Base-by-base conservation (phyloP, 75 land plant species). In the Selaginella tamariscina region DNA sequence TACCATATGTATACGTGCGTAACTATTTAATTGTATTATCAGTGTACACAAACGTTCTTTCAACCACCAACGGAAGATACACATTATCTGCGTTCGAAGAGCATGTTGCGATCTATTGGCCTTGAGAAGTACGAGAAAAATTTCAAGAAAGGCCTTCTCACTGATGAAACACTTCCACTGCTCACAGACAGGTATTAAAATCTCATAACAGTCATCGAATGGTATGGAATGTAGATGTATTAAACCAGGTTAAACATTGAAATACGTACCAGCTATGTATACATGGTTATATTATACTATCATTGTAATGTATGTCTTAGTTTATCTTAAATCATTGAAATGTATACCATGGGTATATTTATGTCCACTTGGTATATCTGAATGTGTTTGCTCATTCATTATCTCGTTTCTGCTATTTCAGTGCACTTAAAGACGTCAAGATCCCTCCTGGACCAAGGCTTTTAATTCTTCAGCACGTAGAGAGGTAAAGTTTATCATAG, bases 381-480 rank as follows among this genome's bases (percentile, higher is more conserved):
- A n/a, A n/a, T n/a, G n/a, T n/a, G n/a, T n/a, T n/a, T n/a, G n/a
- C n/a, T n/a, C n/a, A n/a, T n/a, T n/a, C n/a, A n/a, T n/a, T 39
- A 39, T 39, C 49, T 62, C 49, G 28, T 30, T 60, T 2, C 5
- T 27, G 49, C 68, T 24, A n/a, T 44, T 81, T 32, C 86, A 90
- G 96, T 70, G 88, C 96, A 11, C 84, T 90, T 23, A 81, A 76
- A 81, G 96, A 90, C 81, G 88, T 78, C 15, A 83, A 73, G 22
- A 85, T 90, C 49, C 96, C 96, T 5, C 96, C 96, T 33, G 96
- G 96, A 49, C 96, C 96, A 55, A 83, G 96, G 69, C 86, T 90
- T 57, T 82, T 90, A 65, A 90, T 90, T 73, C 82, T 90, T 54
- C 88, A 90, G 72, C 92, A 85, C 70, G 69, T 90, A 33, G 73